Conservation (phyloP, 1,284 basidiomycete genomes). For the Porodaedalea pini region DNA sequence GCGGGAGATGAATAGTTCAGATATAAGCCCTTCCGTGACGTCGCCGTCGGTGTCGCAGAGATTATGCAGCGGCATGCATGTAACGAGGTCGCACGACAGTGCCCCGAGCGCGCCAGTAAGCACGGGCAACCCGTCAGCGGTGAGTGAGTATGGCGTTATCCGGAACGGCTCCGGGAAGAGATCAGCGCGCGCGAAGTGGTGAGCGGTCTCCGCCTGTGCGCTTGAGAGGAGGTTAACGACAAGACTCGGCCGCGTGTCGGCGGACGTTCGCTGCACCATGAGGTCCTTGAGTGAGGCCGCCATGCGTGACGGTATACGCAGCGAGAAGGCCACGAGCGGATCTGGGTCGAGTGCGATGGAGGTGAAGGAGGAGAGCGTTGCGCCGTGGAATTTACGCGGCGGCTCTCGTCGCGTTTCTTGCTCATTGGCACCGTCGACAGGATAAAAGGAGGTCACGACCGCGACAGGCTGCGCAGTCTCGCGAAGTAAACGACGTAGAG, state of each 20-base stretch:
- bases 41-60: slow-evolving; percentile 6
- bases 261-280: slow-evolving; percentile 24
- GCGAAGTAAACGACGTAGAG: slow-evolving; percentile 44
- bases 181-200: slow-evolving; percentile 62
- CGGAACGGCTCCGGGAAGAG: slow-evolving; percentile 56
- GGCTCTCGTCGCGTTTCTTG: slow-evolving; percentile 6
- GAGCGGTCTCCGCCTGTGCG: slow-evolving; percentile 50
- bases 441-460: slow-evolving; percentile 52
- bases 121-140: slow-evolving; percentile 53
- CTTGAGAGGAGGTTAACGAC: slow-evolving; percentile 69
- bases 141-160: slow-evolving; percentile 39
- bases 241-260: slow-evolving; percentile 35
- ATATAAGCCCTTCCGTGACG: slow-evolving; percentile 31
- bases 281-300: slow-evolving; percentile 53
- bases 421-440: slow-evolving; percentile 10
- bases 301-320: slow-evolving; percentile 86
- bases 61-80: slow-evolving; percentile 26
- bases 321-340: slow-evolving; percentile 83
- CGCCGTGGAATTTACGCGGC: slow-evolving; percentile 63
- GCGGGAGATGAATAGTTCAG: slow-evolving; percentile 47
- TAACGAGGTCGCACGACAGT: slow-evolving; percentile 49
- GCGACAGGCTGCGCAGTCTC: slow-evolving; percentile 62
- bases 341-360: slow-evolving; percentile 86
- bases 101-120: slow-evolving; percentile 56
- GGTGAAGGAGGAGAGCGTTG: slow-evolving; percentile 88